Base-by-base conservation (phyloP, 148 eudicot genomes). In the Rhododendron vialii region DNA sequence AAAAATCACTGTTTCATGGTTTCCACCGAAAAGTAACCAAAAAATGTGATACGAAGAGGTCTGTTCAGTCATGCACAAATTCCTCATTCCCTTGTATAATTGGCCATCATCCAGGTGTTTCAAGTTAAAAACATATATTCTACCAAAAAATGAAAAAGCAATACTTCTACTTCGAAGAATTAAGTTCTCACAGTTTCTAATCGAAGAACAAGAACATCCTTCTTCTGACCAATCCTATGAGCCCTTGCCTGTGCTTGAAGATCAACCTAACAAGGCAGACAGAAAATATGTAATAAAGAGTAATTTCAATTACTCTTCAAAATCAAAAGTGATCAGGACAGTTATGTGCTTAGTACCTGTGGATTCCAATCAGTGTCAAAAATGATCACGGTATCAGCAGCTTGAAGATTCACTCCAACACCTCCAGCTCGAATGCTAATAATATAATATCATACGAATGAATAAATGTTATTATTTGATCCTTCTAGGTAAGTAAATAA, bases 321-420 rank as follows among this genome's bases (percentile, higher is more conserved):
- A 71, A 65, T 22, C 36, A 48, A 51, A 71, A 65, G 55, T 51
- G 61, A 30, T 24, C 47, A 30, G 41, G 38, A 38, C 11, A 73
- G 57, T 20, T 63, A 8, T 33, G 26, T 22, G 47, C n/a, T 35
- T 61, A 59, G 13, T 65, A 84, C 99, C 98, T 98, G 99, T 77
- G 99, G 99, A 91, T 98, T 98, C 99, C 99, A 98, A 88, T 98
- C 99, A 8, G 99, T 98, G 87, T 98, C 99, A 87, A 98, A 98
- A 84, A 98, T 95, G 90, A 98, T 98, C 82, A 98, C 99, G 22
- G 99, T 98, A 91, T 98, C 99, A 74, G 99, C 99, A 87, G 99
- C 99, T 91, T 98, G 99, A 89, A 98, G 99, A 90, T 98, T 98
- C 85, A 98, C 98, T 57, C 99, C 99, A 87, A 98, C 99, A 82